Evolutionary conservation across 108 stramenopile species (phyloP).

Genomic region (Fragilariopsis cylindrus): DNA sequence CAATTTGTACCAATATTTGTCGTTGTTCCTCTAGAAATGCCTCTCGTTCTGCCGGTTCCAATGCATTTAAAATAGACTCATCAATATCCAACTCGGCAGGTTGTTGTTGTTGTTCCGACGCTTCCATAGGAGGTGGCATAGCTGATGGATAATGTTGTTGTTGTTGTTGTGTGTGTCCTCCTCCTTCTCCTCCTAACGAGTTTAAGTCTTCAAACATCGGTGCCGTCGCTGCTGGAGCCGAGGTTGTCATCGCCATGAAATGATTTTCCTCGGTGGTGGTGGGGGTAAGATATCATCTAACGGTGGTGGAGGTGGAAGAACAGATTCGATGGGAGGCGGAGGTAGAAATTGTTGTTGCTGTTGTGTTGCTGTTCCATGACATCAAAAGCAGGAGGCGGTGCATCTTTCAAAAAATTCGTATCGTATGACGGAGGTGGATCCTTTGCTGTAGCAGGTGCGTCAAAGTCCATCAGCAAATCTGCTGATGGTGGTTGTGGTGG

Average conservation of each 20-base stretch:
- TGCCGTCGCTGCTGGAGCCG: conserved; percentile 40
- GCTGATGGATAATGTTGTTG: conserved; percentile 3
- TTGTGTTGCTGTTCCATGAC: conserved; percentile 33
- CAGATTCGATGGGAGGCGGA: conserved; percentile 34
- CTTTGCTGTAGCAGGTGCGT: conserved; percentile 30
- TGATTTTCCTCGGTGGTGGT: conserved; percentile 17
- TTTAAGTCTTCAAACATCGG: conserved; percentile 50
- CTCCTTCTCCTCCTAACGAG: not conserved
- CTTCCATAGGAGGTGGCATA: conserved; percentile 13
- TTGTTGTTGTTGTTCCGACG: not conserved
- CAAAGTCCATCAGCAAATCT: conserved; percentile 39
- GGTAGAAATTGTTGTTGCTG: conserved; percentile 12
- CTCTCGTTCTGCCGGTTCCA: conserved; percentile 60
- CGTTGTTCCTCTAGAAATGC: conserved; percentile 77
- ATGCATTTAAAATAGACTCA: conserved; percentile 45
- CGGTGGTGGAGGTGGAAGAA: conserved; percentile 25
- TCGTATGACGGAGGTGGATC: conserved; percentile 61
- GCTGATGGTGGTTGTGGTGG: conserved; percentile 10
- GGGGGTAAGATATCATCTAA: conserved; percentile 24
- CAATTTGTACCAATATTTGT: conserved; percentile 67
- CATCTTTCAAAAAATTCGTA: conserved; percentile 39
- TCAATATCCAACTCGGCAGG: conserved; percentile 25
- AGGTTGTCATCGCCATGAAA: conserved; percentile 11
- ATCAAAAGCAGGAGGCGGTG: conserved; percentile 53
- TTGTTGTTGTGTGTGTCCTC: conserved; percentile 10